These are phyloP conservation scores for Eustoma russellianum DNA, from an alignment of 257 asterid species.

Conservation along the genomic window DNA sequence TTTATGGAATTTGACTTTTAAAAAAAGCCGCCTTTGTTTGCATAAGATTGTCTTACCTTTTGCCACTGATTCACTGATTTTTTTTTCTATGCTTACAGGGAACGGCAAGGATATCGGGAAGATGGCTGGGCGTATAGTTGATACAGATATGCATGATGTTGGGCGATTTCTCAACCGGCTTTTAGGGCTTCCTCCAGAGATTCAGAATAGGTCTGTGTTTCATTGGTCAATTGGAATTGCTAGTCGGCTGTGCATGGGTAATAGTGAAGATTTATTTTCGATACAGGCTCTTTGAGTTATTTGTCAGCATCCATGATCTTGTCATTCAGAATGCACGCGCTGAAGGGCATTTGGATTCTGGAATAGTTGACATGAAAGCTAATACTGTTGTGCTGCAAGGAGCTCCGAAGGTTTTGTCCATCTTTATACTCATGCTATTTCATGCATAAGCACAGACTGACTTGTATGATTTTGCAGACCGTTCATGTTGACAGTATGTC, in stretches of 20 bases:
- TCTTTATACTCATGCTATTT: slow-evolving; percentile 21
- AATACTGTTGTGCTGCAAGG: slow-evolving; percentile 62
- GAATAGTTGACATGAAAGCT: slow-evolving; percentile 88
- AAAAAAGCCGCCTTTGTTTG: no score
- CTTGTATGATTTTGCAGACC: slow-evolving; percentile 52
- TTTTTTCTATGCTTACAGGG: slow-evolving; percentile 30
- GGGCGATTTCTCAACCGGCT: slow-evolving; percentile 96
- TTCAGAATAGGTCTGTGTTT: slow-evolving; percentile 71
- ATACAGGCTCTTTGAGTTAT: slow-evolving; percentile 89
- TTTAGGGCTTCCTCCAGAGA: slow-evolving; percentile 85
- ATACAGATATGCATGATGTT: slow-evolving; percentile 94
- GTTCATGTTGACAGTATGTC: slow-evolving; percentile 87
- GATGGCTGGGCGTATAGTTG: slow-evolving; percentile 74
- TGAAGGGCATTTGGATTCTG: slow-evolving; percentile 93
- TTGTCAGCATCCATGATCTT: slow-evolving; percentile 76
- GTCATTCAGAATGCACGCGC: slow-evolving; percentile 64
- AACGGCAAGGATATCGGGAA: slow-evolving; percentile 69
- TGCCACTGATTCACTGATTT: background rate
- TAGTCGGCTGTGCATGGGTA: slow-evolving; percentile 9
- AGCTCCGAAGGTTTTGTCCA: slow-evolving; percentile 62
- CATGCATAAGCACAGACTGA: slow-evolving; percentile 16
- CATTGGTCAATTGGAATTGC: slow-evolving; percentile 11
- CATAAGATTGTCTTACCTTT: no score
- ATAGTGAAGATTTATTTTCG: slow-evolving; percentile 22
- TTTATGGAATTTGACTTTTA: no score